A percentile compares a stretch with the other conserved stretches of the same genome.
phyloP scores from a whole-genome alignment of 2,329 filamentous ascomycete genomes.

The Colletotrichum cordylinicola region DNA sequence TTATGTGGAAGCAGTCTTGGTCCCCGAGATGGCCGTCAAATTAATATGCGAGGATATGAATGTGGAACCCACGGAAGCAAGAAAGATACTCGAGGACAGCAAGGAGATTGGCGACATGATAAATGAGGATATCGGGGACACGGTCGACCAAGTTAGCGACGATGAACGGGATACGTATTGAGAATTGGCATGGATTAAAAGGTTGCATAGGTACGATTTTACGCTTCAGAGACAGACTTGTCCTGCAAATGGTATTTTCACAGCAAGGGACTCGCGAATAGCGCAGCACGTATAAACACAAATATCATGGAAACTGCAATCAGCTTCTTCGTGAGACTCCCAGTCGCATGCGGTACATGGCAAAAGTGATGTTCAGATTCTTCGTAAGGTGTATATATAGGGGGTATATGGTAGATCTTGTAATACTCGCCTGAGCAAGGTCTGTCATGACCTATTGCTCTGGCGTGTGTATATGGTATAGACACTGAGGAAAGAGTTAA shows the following conservation, averaged over 20 bases:
- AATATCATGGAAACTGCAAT: neutral
- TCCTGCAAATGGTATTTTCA: neutral
- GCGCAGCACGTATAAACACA: neutral
- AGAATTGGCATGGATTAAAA: neutral
- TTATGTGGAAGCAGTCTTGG: slow-evolving; percentile 77
- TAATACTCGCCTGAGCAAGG: neutral
- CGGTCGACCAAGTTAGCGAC: slow-evolving; percentile 15
- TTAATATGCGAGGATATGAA: slow-evolving; percentile 64
- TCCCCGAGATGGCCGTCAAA: slow-evolving; percentile 70
- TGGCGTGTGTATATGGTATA: neutral
- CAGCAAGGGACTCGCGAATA: neutral
- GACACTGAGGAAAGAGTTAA: neutral
- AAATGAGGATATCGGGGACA: slow-evolving; percentile 63
- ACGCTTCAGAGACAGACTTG: neutral
- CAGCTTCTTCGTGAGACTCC: neutral
- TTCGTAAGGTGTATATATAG: neutral
- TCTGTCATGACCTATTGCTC: neutral
- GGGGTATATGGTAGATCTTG: neutral
- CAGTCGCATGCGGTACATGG: neutral
- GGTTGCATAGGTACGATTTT: neutral
- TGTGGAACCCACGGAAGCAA: slow-evolving; percentile 47
- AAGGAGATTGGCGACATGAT: slow-evolving; percentile 70
- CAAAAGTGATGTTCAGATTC: neutral
- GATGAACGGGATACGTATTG: neutral
- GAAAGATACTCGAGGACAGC: slow-evolving; percentile 69